Evolutionary conservation across 768 basidiomycete genomes (phyloP).

Genomic region (Lactifluus rugatus): DNA sequence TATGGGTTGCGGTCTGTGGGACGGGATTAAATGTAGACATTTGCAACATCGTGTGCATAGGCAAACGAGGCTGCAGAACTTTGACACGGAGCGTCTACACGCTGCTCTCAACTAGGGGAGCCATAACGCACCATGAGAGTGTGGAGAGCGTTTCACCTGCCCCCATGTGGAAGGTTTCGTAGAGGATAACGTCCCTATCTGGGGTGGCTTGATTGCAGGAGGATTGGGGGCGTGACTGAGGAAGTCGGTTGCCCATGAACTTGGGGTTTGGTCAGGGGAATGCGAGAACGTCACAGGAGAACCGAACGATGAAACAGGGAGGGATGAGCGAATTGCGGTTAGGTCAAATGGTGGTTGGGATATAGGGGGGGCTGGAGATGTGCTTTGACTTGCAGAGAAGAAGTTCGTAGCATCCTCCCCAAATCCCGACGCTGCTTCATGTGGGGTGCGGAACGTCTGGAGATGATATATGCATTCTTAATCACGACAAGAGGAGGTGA

Average conservation of each 20-base stretch:
- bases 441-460: conserved; percentile 14
- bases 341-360: conserved; percentile 46
- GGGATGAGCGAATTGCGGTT: conserved; percentile 39
- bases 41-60: conserved; percentile 24
- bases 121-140: conserved; percentile 4
- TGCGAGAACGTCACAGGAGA: conserved; percentile 10
- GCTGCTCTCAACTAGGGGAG: not conserved
- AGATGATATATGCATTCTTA: not conserved
- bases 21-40: conserved; percentile 28
- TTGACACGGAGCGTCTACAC: not conserved
- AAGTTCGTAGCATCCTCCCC: conserved; percentile 65
- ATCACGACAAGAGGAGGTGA: not conserved
- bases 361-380: conserved; percentile 29
- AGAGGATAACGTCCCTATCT: not conserved
- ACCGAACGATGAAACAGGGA: conserved; percentile 29
- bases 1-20: conserved; percentile 10
- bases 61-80: conserved; percentile 7
- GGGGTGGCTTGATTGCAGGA: not conserved
- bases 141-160: not conserved
- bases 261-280: conserved; percentile 20
- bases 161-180: not conserved
- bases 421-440: conserved; percentile 29
- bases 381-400: conserved; percentile 35
- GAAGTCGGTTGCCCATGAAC: conserved; percentile 59
- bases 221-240: conserved; percentile 28